Conservation (phyloP, 2,329 filamentous ascomycete species). For the Colletotrichum melonis region DNA sequence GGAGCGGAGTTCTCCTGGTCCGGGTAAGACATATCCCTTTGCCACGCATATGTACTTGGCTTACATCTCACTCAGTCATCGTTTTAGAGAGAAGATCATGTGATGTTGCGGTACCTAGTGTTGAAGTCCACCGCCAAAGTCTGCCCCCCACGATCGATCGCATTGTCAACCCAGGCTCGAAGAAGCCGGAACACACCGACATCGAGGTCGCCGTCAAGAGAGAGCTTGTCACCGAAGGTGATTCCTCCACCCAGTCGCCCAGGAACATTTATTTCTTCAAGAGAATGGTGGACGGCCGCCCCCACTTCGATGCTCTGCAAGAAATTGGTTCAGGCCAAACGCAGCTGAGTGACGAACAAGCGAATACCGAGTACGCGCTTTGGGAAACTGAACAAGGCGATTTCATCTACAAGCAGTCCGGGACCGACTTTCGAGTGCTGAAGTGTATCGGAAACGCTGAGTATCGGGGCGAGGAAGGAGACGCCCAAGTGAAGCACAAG, state of each 20-base stretch:
- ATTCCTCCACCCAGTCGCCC: too few species aligned
- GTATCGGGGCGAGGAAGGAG: background rate
- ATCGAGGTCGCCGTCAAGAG: background rate
- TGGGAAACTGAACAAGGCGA: background rate
- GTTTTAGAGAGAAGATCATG: background rate
- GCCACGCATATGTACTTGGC: background rate
- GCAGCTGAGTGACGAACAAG: background rate
- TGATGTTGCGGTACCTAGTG: background rate
- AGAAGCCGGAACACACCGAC: background rate
- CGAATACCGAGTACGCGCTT: accelerated
- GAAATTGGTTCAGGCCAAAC: background rate
- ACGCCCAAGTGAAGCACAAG: background rate
- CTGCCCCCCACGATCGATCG: too few species aligned
- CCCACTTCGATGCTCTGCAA: background rate
- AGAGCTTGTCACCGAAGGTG: too few species aligned
- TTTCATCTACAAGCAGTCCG: background rate
- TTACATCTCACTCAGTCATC: background rate
- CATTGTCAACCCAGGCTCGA: too few species aligned
- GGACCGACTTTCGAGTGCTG: background rate
- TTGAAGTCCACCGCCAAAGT: too few species aligned
- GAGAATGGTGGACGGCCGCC: background rate
- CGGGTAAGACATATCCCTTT: background rate
- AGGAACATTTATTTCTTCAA: constrained; percentile 8
- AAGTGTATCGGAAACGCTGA: background rate
- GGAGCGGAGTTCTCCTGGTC: background rate